These are phyloP conservation scores for Rubia peregrina DNA, from an alignment of 305 asterid genomes.

Conservation along the genomic window DNA sequence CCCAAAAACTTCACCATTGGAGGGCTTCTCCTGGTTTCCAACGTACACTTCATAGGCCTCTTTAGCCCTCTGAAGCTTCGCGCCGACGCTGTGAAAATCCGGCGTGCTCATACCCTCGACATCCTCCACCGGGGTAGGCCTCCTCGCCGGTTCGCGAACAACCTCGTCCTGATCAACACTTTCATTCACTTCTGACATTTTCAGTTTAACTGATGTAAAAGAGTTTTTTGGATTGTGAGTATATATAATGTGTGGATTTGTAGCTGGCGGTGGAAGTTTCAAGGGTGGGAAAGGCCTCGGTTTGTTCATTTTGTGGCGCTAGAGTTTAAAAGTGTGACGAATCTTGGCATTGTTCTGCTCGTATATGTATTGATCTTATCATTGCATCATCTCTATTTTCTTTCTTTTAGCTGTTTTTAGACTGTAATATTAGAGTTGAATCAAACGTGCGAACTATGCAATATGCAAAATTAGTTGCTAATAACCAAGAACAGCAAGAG, in stretches of 20 bases:
- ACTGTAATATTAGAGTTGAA: neutral
- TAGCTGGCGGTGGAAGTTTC: slow-evolving; percentile 22
- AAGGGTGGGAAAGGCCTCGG: slow-evolving; percentile 19
- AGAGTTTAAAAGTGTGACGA: neutral
- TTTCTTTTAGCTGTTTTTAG: neutral
- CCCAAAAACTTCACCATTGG: slow-evolving; percentile 45
- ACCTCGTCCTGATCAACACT: slow-evolving; percentile 5
- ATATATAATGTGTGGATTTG: neutral
- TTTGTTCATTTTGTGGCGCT: slow-evolving; percentile 7
- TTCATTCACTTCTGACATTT: slow-evolving; percentile 40
- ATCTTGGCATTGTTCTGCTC: slow-evolving; percentile 8
- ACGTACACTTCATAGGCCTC: slow-evolving; percentile 26
- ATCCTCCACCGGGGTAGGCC: slow-evolving; percentile 22
- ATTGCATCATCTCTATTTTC: neutral
- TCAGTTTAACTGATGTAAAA: neutral
- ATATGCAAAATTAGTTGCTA: neutral
- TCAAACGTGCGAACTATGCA: neutral
- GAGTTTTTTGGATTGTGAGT: neutral
- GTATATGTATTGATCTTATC: slow-evolving; percentile 3
- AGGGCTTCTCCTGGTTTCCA: slow-evolving; percentile 49
- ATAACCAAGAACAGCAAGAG: neutral
- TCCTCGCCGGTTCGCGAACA: slow-evolving; percentile 22
- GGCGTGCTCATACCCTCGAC: slow-evolving; percentile 30
- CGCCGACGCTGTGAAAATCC: slow-evolving; percentile 32
- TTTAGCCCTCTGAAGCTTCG: slow-evolving; percentile 25